Evolutionary conservation across 257 asterid genomes (phyloP).

Genomic region (Leonotis leonurus): DNA sequence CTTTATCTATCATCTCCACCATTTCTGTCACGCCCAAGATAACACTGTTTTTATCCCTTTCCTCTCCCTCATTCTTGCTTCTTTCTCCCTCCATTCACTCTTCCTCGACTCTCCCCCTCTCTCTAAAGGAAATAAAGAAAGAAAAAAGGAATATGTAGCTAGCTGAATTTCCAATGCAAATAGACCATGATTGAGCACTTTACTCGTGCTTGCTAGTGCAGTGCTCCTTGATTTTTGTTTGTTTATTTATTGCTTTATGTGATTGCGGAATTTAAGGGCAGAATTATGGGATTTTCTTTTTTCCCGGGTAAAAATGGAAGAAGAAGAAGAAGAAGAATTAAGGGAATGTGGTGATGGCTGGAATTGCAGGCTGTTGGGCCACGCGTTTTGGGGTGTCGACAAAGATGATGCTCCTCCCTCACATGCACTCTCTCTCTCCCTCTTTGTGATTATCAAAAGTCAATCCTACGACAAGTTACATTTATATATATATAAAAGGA

Average conservation of each 20-base stretch:
- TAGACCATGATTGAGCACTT: constrained; percentile 7
- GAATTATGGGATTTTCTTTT: not conserved
- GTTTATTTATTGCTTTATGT: not conserved
- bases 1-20: constrained; percentile 39
- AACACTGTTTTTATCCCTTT: not conserved
- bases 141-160: constrained; percentile 1
- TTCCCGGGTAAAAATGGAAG: constrained; percentile 15
- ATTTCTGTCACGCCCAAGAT: constrained; percentile 25
- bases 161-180: constrained; percentile 4
- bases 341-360: constrained; percentile 11
- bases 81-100: constrained; percentile 19
- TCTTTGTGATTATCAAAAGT: no score
- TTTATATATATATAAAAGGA: no score
- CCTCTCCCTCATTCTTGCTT: not conserved
- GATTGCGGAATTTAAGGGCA: constrained; percentile 32
- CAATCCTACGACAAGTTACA: not conserved
- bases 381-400: constrained; percentile 35
- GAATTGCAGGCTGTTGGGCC: constrained; percentile 34
- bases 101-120: not conserved
- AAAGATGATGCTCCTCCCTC: constrained; percentile 22
- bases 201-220: not conserved
- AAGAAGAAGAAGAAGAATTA: not conserved
- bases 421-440: constrained; percentile 10
- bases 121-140: not conserved
- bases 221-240: constrained; percentile 1